Base-by-base conservation (phyloP, 495 filamentous ascomycete species). In the Saxophila tyrrhenica region DNA sequence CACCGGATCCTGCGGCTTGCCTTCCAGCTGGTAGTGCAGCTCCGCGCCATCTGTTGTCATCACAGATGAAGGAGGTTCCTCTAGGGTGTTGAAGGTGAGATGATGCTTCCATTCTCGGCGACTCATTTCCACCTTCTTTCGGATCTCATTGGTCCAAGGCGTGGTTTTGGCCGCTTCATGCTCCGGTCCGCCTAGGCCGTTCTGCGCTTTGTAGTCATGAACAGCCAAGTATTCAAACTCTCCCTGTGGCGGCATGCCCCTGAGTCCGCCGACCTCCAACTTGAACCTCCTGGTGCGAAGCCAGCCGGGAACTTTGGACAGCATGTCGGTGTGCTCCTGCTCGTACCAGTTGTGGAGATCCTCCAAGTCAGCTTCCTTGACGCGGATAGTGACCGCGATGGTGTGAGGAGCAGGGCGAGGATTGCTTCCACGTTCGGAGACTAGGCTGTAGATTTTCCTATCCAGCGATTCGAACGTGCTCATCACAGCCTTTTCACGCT, bases 271-370 rank as follows among this genome's bases (percentile, higher is more conserved):
- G 69, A 74, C 25, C 70, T 78, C 1, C 43, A 81, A 85, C 29
- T 75, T 72, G 62, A 83, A 84, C 25, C 80, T 66, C 21, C 85
- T 74, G 35, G 79, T 83, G 41, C 86, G 76, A 48, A 83, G 70
- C 86, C 86, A 92, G 7, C 87, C 87, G 0, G 84, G 80, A 3
- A 89, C 75, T 58, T 82, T 82, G 29, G 79, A 72, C 52, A 92
- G 65, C 76, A 87, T 78, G 17, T 75, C 72, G 45, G 85, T 72
- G 63, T 90, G 85, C 64, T 88, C 84, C 62, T 86, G 79, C 32
- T 70, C 67, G 63, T 84, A 86, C 86, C 85, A 89, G 59, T 72
- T 76, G 25, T 71, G 67, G 56, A 82, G 71, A 15, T 82, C 77
- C 9, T 75, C 73, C 8, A 54, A 23, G 57, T 81, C 73, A 20